Percentiles rank a stretch among this genome's conserved stretches.
Conservation (phyloP, 768 basidiomycete species). For the Phanerodontia chrysosporium region DNA sequence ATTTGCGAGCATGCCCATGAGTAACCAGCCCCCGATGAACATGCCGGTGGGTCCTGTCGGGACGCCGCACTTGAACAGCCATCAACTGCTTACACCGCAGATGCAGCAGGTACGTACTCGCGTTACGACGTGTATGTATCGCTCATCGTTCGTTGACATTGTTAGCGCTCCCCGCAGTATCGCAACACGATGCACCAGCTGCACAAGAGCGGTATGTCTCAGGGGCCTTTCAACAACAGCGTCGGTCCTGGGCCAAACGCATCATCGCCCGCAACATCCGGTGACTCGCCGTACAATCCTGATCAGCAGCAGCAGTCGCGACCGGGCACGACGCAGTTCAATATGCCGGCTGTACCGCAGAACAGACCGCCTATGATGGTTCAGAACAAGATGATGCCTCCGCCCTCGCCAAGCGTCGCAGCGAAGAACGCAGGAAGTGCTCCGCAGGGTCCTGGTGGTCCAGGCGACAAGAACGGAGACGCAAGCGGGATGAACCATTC, state of each 20-base stretch:
- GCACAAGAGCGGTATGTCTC: constrained; percentile 28
- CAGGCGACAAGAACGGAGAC: constrained; percentile 11
- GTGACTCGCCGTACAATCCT: constrained; percentile 36
- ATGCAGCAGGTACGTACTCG: constrained; percentile 12
- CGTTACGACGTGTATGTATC: constrained; percentile 1
- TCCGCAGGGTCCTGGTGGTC: constrained; percentile 12
- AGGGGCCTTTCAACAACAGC: constrained; percentile 11
- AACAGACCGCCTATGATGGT: neutral
- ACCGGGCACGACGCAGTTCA: constrained; percentile 30
- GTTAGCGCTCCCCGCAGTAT: constrained; percentile 27
- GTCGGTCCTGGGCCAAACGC: constrained; percentile 19
- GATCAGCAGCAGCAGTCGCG: constrained; percentile 11
- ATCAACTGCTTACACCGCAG: constrained; percentile 18
- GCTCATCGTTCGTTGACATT: constrained; percentile 1
- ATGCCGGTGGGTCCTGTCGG: constrained; percentile 33
- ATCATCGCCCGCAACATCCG: constrained; percentile 38
- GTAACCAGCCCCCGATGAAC: constrained; percentile 19
- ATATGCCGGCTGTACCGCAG: constrained; percentile 12
- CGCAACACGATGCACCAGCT: constrained; percentile 34
- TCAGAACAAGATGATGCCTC: constrained; percentile 45
- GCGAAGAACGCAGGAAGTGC: constrained; percentile 8
- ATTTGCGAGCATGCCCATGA: constrained; percentile 25
- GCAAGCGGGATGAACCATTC: constrained; percentile 15
- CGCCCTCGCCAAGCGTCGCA: constrained; percentile 44
- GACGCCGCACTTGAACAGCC: constrained; percentile 33